A percentile compares a stretch with the other conserved stretches of the same genome.
These are phyloP conservation scores for Pisolithus marmoratus DNA, from an alignment of 768 basidiomycete genomes.

Conservation along the genomic window DNA sequence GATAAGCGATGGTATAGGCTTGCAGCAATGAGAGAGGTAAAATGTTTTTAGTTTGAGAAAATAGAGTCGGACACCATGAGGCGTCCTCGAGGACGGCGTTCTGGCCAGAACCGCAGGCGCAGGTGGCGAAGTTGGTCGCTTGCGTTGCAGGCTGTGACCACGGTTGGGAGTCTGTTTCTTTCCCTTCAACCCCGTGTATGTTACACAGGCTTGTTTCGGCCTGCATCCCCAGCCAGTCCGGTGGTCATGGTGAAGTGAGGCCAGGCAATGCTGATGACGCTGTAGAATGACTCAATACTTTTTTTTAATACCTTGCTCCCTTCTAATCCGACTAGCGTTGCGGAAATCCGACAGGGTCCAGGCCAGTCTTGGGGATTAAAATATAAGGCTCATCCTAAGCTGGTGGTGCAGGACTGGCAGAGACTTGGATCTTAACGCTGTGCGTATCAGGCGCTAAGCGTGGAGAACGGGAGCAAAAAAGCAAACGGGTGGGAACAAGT, in stretches of 20 bases:
- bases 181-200: not conserved
- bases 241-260: not conserved
- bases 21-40: not conserved
- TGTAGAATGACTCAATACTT: too few species aligned
- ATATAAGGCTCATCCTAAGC: too few species aligned
- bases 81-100: conserved; percentile 16
- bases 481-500: conserved; percentile 24
- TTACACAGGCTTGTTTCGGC: not conserved
- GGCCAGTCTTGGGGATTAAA: not conserved
- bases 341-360: not conserved
- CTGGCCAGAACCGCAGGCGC: not conserved
- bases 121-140: too few species aligned
- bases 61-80: conserved; percentile 16
- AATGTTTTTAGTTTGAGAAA: not conserved
- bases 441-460: conserved; percentile 9
- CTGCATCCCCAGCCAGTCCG: not conserved
- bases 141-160: not conserved
- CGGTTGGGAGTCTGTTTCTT: not conserved
- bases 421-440: conserved; percentile 4
- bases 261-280: too few species aligned
- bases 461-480: conserved; percentile 7
- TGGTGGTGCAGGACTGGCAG: too few species aligned
- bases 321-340: not conserved
- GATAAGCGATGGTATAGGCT: not conserved
- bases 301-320: not conserved